Percentiles rank a stretch among this genome's conserved stretches.
Evolutionary conservation across 495 filamentous ascomycete genomes (phyloP).

Genomic region (Lentithecium fluviatile): DNA sequence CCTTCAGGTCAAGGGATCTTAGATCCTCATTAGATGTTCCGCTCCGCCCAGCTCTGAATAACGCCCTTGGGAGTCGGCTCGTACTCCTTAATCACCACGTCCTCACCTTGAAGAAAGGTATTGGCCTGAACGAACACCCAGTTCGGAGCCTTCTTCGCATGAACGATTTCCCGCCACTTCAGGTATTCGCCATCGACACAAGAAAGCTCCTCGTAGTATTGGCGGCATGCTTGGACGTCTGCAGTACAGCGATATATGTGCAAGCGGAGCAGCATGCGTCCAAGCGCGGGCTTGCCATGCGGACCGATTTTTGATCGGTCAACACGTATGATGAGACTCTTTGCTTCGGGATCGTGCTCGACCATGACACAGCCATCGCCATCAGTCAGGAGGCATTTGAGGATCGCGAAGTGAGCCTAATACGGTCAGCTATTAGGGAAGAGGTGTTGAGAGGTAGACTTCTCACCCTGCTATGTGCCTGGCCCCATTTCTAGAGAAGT

Average conservation of each 20-base stretch:
- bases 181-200: slow-evolving; percentile 43
- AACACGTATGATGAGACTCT: slow-evolving; percentile 40
- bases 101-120: slow-evolving; percentile 44
- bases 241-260: slow-evolving; percentile 53
- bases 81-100: slow-evolving; percentile 48
- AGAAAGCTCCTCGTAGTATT: slow-evolving; percentile 47
- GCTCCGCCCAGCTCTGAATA: slow-evolving; percentile 47
- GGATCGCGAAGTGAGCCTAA: slow-evolving; percentile 49
- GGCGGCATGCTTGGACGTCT: slow-evolving; percentile 43
- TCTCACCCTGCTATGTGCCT: slow-evolving; percentile 49
- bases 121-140: slow-evolving; percentile 49
- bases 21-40: slow-evolving; percentile 1
- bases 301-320: slow-evolving; percentile 43
- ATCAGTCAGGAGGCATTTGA: slow-evolving; percentile 43
- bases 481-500: slow-evolving; percentile 37
- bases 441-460: not conserved
- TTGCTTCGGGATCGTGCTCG: slow-evolving; percentile 15
- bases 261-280: slow-evolving; percentile 45
- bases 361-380: slow-evolving; percentile 42
- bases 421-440: not conserved
- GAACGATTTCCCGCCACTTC: slow-evolving; percentile 44
- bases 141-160: slow-evolving; percentile 40
- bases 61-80: slow-evolving; percentile 44
- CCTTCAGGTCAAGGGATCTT: not conserved
- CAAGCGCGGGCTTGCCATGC: slow-evolving; percentile 48